Conservation (phyloP, 441 rosid species). For the Daphne laureola region DNA sequence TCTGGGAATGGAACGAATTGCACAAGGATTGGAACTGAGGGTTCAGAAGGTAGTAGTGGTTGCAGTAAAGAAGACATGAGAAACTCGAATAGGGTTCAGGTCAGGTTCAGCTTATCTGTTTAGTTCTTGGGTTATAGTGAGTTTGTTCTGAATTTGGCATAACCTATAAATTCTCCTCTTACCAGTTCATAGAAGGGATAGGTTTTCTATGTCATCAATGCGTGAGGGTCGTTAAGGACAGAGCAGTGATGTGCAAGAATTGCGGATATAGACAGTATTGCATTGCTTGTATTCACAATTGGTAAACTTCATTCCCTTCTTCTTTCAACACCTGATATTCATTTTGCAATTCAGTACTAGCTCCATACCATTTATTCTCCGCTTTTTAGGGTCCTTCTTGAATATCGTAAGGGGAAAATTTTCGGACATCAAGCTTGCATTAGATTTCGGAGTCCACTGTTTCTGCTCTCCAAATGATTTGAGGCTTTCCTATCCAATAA, state of each 20-base stretch:
- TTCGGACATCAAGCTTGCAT: no score
- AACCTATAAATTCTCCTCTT: neutral
- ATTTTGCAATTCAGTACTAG: no score
- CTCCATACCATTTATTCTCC: no score
- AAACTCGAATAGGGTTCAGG: neutral
- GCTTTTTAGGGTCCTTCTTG: no score
- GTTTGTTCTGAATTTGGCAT: constrained; percentile 1
- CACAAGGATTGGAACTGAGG: neutral
- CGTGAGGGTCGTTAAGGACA: constrained; percentile 51
- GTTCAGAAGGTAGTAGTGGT: neutral
- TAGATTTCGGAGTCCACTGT: no score
- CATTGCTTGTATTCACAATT: constrained; percentile 32
- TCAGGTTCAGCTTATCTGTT: neutral
- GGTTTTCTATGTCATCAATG: constrained; percentile 72
- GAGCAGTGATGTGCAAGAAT: constrained; percentile 42
- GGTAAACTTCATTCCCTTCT: constrained; percentile 27
- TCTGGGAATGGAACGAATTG: constrained; percentile 5
- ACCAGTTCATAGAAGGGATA: constrained; percentile 17
- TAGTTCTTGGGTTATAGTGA: neutral
- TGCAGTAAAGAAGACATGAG: neutral
- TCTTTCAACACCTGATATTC: no score
- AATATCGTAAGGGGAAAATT: no score
- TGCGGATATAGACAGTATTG: constrained; percentile 62
- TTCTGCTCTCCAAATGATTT: no score
- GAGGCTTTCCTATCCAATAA: no score